phyloP scores from a whole-genome alignment of 257 asterid species.

The Solanum dulcamara region DNA sequence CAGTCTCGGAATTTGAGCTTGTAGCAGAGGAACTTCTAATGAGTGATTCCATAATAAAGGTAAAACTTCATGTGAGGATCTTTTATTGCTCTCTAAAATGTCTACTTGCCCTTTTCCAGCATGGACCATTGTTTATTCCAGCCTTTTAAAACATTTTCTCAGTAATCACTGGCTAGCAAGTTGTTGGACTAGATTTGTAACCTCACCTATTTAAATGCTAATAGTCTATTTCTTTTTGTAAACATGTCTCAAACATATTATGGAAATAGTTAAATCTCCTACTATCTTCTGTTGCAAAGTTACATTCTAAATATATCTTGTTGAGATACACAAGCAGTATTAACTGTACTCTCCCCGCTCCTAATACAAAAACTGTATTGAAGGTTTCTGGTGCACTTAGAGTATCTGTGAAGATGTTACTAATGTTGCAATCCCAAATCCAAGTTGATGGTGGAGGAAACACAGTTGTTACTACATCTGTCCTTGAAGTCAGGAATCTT shows the following conservation, averaged over 20 bases:
- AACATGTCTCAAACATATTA: neutral
- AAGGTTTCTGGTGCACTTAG: constrained; percentile 93
- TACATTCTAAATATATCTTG: neutral
- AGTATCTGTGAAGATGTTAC: constrained; percentile 87
- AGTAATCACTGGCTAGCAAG: neutral
- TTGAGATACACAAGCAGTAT: neutral
- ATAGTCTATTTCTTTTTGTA: neutral
- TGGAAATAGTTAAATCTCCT: neutral
- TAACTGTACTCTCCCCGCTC: neutral
- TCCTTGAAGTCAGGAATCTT: constrained; percentile 96
- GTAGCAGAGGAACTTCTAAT: constrained; percentile 96
- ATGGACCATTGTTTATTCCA: neutral
- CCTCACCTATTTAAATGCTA: neutral
- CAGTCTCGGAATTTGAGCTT: constrained; percentile 94
- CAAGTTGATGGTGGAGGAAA: constrained; percentile 82
- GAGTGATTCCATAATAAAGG: constrained; percentile 88
- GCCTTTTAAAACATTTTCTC: neutral
- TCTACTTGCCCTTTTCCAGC: neutral
- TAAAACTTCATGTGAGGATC: constrained; percentile 7
- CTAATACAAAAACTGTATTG: neutral
- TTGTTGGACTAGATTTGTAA: neutral
- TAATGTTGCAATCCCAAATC: constrained; percentile 85
- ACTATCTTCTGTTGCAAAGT: neutral
- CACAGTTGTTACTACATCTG: constrained; percentile 64
- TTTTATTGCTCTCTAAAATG: neutral